Evolutionary conservation across 257 asterid genomes (phyloP).

Genomic region (Scutellaria galericulata): DNA sequence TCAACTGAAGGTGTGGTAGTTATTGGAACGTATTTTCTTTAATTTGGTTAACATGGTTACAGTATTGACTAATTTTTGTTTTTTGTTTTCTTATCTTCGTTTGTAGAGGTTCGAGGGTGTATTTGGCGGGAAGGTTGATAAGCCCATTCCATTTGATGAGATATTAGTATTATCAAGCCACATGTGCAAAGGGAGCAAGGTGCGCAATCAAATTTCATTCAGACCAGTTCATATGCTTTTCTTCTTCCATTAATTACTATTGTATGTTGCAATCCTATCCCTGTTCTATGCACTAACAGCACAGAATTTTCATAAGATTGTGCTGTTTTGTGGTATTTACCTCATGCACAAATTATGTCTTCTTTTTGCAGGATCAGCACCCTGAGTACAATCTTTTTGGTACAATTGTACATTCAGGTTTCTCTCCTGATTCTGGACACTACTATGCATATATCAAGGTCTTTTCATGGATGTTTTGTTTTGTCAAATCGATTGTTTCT

Average conservation of each 20-base stretch:
- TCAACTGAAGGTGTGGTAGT: conserved; percentile 79
- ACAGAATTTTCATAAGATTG: neutral
- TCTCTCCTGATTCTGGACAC: conserved; percentile 97
- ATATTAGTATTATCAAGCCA: conserved; percentile 78
- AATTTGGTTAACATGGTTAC: conserved; percentile 14
- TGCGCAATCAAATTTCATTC: conserved; percentile 37
- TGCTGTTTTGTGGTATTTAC: conserved; percentile 18
- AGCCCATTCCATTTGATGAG: conserved; percentile 78
- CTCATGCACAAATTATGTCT: conserved; percentile 34
- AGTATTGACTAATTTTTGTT: conserved; percentile 10
- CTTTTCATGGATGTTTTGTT: conserved; percentile 25
- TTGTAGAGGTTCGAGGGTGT: conserved; percentile 91
- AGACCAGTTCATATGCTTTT: conserved; percentile 20
- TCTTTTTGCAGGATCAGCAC: conserved; percentile 69
- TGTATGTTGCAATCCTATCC: neutral
- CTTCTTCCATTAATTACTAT: conserved; percentile 26
- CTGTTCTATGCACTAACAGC: neutral
- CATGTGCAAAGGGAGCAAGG: conserved; percentile 90
- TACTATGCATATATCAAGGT: conserved; percentile 99
- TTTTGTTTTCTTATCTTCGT: neutral
- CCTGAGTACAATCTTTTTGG: conserved; percentile 95
- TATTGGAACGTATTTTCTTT: conserved; percentile 19
- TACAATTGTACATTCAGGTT: conserved; percentile 95
- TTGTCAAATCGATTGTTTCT: conserved; percentile 25
- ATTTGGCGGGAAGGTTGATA: conserved; percentile 89